Evolutionary conservation across 768 basidiomycete genomes (phyloP), one percentile per base, ranked within the genome.

Genomic region (Arthromyces matolae): DNA sequence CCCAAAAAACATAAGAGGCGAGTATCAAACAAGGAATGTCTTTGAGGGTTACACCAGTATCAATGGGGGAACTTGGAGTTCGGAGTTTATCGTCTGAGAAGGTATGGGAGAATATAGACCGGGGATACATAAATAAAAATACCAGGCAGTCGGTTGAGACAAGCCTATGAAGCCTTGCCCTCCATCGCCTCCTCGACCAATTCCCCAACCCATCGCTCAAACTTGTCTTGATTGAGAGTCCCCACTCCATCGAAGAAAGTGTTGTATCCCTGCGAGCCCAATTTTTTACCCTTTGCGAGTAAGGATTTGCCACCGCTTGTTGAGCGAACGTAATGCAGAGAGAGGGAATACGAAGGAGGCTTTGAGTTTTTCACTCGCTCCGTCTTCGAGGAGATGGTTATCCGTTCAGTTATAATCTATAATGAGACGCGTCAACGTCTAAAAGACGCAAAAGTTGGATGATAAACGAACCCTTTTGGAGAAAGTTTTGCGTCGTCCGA

Each of bases 351-450:
- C 38, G 76, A 73, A 20, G 89, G 86, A 25, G 85, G 74, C 40
- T 70, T 70, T 27, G 73, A 57, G 19, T 71, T 72, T 16, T 70
- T 70, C 20, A 76, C 73, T 25, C 89, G 84, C 13, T 71, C 56
- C 3, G 89, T 87, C 24, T 72, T 74, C 4, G 92, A 86, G 18
- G 80, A 76, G 47, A 94, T 76, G 23, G 83, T 88, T 67, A 97
- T 80, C 54, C 86, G 83, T 63, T 97, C 93, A 3, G 90, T 92
- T 38, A 94, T 84, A 61, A 96, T 95, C 86, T 94, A 64, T 20
- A 16, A 32, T 16, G 72, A 57, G 81, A 73, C 3, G 35, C 69
- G 77, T 25, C 36, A 49, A 45, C 22, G 24, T 24, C 24, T 39
- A 45, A 45, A 20, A 28, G 10, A 33, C 53, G 16, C 29, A 37